Conservation (phyloP, 495 filamentous ascomycete species). For the Antarctomyces pellizariae region DNA sequence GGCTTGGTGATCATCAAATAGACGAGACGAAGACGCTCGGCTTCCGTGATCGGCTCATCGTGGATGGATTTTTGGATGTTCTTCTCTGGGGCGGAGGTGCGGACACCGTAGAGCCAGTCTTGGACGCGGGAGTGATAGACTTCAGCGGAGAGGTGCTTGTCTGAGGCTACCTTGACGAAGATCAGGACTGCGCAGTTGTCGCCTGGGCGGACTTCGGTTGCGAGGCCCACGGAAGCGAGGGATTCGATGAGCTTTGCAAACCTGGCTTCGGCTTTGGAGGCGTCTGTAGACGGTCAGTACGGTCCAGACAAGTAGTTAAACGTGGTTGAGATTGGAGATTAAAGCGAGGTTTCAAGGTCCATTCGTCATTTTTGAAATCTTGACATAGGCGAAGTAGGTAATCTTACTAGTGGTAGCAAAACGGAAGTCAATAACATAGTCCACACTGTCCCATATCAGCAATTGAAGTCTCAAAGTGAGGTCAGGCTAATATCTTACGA, state of each 20-base stretch:
- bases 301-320: slow-evolving; percentile 1
- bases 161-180: slow-evolving; percentile 55
- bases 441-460: slow-evolving; percentile 31
- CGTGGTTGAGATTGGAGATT: slow-evolving; percentile 1
- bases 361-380: not conserved
- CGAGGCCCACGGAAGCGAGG: slow-evolving; percentile 51
- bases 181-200: slow-evolving; percentile 55
- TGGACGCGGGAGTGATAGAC: slow-evolving; percentile 59
- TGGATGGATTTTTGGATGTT: slow-evolving; percentile 38
- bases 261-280: slow-evolving; percentile 37
- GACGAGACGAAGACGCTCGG: slow-evolving; percentile 67
- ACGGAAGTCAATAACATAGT: slow-evolving; percentile 77
- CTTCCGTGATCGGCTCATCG: slow-evolving; percentile 54
- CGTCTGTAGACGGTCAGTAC: slow-evolving; percentile 25
- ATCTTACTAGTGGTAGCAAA: slow-evolving; percentile 38
- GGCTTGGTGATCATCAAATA: slow-evolving; percentile 73
- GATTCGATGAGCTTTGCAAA: slow-evolving; percentile 53
- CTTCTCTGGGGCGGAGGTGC: slow-evolving; percentile 52
- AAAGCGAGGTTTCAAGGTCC: slow-evolving; percentile 1
- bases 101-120: slow-evolving; percentile 89
- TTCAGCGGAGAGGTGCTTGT: slow-evolving; percentile 32
- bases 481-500: slow-evolving; percentile 8
- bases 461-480: slow-evolving; percentile 3
- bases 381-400: not conserved
- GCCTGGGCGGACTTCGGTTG: slow-evolving; percentile 66